phyloP scores from a whole-genome alignment of 169 alveolate species.

The Miamiensis avidus region DNA sequence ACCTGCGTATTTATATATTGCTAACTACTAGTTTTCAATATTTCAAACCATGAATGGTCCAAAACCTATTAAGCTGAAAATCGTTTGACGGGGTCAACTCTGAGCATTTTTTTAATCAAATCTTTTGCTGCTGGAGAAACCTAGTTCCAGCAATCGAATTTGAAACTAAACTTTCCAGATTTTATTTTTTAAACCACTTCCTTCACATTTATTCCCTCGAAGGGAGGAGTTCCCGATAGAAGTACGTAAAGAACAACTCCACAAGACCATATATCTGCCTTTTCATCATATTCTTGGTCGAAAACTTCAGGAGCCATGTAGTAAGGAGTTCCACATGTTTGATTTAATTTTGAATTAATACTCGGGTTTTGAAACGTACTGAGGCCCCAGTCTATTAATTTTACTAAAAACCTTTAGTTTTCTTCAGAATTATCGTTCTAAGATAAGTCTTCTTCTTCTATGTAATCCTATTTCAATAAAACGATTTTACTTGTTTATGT shows the following conservation, averaged over 20 bases:
- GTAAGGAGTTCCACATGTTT: slow-evolving; percentile 29
- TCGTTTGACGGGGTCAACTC: slow-evolving; percentile 14
- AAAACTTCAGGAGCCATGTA: slow-evolving; percentile 37
- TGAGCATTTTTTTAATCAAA: slow-evolving; percentile 13
- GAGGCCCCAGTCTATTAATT: slow-evolving; percentile 33
- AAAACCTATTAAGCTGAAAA: slow-evolving; percentile 9
- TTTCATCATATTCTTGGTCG: slow-evolving; percentile 23
- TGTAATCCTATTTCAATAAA: not conserved
- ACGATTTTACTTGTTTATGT: not conserved
- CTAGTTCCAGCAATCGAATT: slow-evolving; percentile 4
- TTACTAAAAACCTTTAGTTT: slow-evolving; percentile 10
- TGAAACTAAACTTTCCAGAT: not conserved
- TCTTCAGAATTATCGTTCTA: too few species aligned
- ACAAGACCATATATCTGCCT: slow-evolving; percentile 32
- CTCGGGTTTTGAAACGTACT: not conserved
- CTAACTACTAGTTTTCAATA: slow-evolving; percentile 9
- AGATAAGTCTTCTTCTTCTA: too few species aligned
- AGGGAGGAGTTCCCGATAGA: slow-evolving; percentile 20
- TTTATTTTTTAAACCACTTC: slow-evolving; percentile 8
- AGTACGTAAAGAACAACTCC: slow-evolving; percentile 27
- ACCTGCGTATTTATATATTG: slow-evolving; percentile 13
- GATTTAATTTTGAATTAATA: slow-evolving; percentile 16
- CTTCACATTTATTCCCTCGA: slow-evolving; percentile 13
- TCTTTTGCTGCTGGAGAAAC: slow-evolving; percentile 3
- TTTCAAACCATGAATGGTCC: slow-evolving; percentile 39